Evolutionary conservation across 306 rosid genomes (phyloP).

Genomic region (Dryas octopetala): DNA sequence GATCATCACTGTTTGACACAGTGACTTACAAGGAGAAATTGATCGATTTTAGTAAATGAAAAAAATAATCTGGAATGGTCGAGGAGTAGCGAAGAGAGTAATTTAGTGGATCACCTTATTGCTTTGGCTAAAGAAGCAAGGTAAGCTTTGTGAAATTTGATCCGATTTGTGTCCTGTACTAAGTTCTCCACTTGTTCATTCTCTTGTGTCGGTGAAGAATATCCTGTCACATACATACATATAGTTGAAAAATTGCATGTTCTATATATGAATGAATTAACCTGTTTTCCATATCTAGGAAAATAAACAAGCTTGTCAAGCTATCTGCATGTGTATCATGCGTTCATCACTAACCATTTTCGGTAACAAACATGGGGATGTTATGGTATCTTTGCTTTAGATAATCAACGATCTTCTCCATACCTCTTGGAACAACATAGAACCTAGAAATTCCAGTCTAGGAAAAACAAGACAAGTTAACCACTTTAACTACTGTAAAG

Average conservation of each 20-base stretch:
- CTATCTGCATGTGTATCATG: too few relatives aligned
- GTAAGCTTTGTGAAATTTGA: constrained; percentile 51
- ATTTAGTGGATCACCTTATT: constrained; percentile 41
- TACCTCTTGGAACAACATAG: constrained; percentile 63
- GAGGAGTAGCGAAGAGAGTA: too few relatives aligned
- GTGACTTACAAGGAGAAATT: too few relatives aligned
- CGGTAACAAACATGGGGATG: constrained; percentile 56
- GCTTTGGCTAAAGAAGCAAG: constrained; percentile 53
- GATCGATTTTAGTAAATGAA: too few relatives aligned
- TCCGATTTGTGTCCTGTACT: constrained; percentile 44
- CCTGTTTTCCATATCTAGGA: neutral
- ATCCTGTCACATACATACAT: constrained; percentile 32
- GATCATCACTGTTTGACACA: too few relatives aligned
- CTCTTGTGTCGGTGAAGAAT: constrained; percentile 17
- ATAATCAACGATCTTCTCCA: constrained; percentile 54
- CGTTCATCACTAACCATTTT: constrained; percentile 49
- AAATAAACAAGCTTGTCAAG: neutral
- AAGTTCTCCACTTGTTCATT: neutral
- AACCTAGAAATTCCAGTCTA: constrained; percentile 52
- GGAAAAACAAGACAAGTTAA: too few relatives aligned
- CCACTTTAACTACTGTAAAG: too few relatives aligned
- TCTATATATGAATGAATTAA: too few relatives aligned
- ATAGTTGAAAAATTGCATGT: too few relatives aligned
- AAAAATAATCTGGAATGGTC: too few relatives aligned
- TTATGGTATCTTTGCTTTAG: constrained; percentile 50